Percentiles rank a stretch among this genome's conserved stretches.
phyloP scores from a whole-genome alignment of 108 stramenopile genomes.

The Nitzschia sp. region DNA sequence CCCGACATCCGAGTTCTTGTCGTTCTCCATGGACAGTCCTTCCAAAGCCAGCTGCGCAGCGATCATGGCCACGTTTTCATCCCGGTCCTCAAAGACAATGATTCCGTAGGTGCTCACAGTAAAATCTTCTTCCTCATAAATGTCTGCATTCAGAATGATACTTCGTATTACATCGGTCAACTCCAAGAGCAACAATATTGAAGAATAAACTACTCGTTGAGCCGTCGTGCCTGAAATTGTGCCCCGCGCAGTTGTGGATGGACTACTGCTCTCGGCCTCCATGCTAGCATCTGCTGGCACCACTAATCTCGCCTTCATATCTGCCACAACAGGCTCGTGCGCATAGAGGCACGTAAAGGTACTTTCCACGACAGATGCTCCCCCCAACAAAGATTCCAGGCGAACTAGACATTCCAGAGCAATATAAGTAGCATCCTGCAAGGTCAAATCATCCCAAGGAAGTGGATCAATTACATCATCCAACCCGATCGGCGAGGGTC shows the following conservation, averaged over 20 bases:
- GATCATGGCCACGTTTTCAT: constrained; percentile 4
- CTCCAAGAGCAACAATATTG: constrained; percentile 57
- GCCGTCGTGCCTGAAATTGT: constrained; percentile 33
- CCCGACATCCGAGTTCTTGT: constrained; percentile 3
- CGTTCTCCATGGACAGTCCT: not conserved
- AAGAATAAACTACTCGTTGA: constrained; percentile 65
- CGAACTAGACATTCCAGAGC: constrained; percentile 40
- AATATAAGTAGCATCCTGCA: constrained; percentile 38
- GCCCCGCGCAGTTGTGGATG: constrained; percentile 9
- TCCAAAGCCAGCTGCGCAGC: constrained; percentile 8
- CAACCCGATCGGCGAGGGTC: constrained; percentile 45
- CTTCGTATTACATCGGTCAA: constrained; percentile 65
- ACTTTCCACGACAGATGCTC: constrained; percentile 86
- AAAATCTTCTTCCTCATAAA: constrained; percentile 96
- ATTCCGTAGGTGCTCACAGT: constrained; percentile 43
- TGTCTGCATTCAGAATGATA: constrained; percentile 85
- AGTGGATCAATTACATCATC: constrained; percentile 45
- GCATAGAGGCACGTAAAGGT: constrained; percentile 83
- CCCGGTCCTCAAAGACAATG: constrained; percentile 27
- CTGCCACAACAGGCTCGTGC: constrained; percentile 67
- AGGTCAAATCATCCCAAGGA: constrained; percentile 64
- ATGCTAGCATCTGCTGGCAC: not conserved
- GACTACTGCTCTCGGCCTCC: not conserved
- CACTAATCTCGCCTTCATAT: constrained; percentile 53
- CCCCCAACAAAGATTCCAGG: constrained; percentile 64